Conservation (phyloP, 345 rosid genomes). For the Populus deltoides region DNA sequence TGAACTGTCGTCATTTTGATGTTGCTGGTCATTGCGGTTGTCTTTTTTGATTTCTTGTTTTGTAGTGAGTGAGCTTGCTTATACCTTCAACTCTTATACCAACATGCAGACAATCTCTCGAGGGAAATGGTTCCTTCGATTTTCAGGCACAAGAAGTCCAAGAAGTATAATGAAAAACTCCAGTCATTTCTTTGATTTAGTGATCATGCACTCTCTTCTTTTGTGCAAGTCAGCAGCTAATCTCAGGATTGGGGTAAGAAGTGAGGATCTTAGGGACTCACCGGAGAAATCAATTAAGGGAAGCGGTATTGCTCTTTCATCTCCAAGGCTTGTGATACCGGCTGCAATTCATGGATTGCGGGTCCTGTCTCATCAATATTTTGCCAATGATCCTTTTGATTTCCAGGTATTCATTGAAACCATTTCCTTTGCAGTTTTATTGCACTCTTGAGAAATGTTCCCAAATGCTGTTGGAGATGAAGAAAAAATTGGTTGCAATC, state of each 20-base stretch:
- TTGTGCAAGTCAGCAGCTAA: not conserved
- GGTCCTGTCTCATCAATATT: constrained; percentile 62
- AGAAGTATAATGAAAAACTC: constrained; percentile 43
- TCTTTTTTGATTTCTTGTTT: not conserved
- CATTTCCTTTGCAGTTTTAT: not conserved
- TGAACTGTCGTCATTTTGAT: not conserved
- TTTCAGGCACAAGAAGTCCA: constrained; percentile 62
- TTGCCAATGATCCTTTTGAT: constrained; percentile 57
- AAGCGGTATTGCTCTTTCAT: constrained; percentile 74
- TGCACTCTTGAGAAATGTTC: not conserved
- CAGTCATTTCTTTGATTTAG: constrained; percentile 7
- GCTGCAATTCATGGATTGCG: constrained; percentile 75
- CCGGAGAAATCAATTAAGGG: constrained; percentile 69
- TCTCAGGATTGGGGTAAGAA: constrained; percentile 78
- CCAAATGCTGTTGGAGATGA: not conserved
- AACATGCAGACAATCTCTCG: constrained; percentile 64
- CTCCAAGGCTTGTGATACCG: constrained; percentile 84
- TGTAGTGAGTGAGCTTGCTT: constrained; percentile 53
- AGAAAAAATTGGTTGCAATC: not conserved
- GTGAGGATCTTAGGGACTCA: constrained; percentile 64
- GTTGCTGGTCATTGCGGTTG: not conserved
- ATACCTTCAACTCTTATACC: constrained; percentile 85
- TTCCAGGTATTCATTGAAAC: constrained; percentile 58
- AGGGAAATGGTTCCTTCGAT: constrained; percentile 69
- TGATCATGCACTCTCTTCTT: not conserved